phyloP scores from a whole-genome alignment of 228 moss, liverwort and hornwort species.

The Sphagnum fallax region DNA sequence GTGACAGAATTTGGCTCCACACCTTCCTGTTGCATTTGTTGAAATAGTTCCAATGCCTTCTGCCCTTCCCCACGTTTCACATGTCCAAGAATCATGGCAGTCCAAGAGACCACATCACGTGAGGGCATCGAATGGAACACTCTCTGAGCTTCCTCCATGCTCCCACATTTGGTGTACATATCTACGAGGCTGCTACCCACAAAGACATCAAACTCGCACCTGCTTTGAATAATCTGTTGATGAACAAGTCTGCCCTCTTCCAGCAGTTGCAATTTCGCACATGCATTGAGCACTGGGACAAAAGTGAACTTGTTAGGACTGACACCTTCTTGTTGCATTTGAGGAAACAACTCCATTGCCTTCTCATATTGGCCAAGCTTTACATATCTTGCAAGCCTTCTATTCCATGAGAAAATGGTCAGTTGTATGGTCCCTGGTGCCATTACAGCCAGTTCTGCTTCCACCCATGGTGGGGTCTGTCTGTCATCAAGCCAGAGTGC shows the following conservation, averaged over 20 bases:
- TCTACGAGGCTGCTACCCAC: slow-evolving; percentile 3
- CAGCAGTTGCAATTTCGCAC: slow-evolving; percentile 1
- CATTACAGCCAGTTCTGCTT: too few species aligned
- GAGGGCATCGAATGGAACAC: slow-evolving; percentile 3
- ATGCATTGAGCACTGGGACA: slow-evolving; percentile 1
- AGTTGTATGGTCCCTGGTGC: too few species aligned
- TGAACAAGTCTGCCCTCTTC: slow-evolving; percentile 3
- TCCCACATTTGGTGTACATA: slow-evolving; percentile 9
- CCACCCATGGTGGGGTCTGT: too few species aligned
- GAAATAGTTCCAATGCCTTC: background rate
- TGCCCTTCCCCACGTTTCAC: background rate
- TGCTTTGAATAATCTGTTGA: slow-evolving; percentile 1
- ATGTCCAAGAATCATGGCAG: slow-evolving; percentile 6
- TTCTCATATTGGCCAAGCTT: too few species aligned
- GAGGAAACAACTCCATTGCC: background rate
- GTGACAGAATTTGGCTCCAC: slow-evolving; percentile 2
- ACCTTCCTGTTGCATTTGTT: slow-evolving; percentile 1
- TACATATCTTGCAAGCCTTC: too few species aligned
- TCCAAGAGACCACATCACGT: slow-evolving; percentile 7
- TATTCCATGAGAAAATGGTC: too few species aligned
- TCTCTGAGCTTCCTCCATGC: background rate
- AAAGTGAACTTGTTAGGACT: background rate
- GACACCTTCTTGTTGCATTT: background rate
- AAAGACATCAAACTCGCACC: background rate
- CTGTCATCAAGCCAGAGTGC: too few species aligned